phyloP scores from a whole-genome alignment of 164 flowering plant genomes.

The Pachysandra terminalis region DNA sequence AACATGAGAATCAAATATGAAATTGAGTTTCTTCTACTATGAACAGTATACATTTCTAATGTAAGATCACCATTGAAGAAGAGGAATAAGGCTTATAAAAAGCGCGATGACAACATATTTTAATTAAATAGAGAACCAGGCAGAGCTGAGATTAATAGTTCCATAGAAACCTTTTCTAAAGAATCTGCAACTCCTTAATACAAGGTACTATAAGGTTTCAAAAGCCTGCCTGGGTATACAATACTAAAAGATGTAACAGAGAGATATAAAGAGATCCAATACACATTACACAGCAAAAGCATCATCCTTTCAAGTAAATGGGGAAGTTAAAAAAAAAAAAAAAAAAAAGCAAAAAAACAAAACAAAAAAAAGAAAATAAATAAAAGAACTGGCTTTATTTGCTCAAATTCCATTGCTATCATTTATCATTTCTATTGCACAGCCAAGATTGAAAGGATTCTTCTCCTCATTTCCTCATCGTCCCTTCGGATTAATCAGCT shows the following conservation, averaged over 20 bases:
- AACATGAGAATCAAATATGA: not conserved
- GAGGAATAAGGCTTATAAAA: no score
- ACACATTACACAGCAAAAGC: conserved; percentile 1
- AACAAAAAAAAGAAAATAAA: no score
- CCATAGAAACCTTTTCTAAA: not conserved
- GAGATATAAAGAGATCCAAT: not conserved
- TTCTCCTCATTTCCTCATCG: conserved; percentile 39
- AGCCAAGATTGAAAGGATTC: not conserved
- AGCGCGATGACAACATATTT: not conserved
- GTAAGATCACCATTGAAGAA: not conserved
- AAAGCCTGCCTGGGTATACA: conserved; percentile 7
- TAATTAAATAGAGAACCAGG: not conserved
- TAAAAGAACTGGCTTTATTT: conserved; percentile 10
- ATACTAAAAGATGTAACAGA: conserved; percentile 3
- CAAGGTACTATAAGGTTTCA: conserved; percentile 8
- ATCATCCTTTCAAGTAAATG: not conserved
- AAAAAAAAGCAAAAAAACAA: no score
- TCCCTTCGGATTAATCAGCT: conserved; percentile 37
- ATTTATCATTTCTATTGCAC: not conserved
- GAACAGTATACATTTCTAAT: not conserved
- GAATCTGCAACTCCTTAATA: conserved; percentile 1
- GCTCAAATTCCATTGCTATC: not conserved
- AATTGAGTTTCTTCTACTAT: not conserved
- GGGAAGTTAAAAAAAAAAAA: no score
- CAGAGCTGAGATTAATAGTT: not conserved